phyloP scores from a whole-genome alignment of 1,139 yeast genomes.

The Blastobotrys malaysiensis region DNA sequence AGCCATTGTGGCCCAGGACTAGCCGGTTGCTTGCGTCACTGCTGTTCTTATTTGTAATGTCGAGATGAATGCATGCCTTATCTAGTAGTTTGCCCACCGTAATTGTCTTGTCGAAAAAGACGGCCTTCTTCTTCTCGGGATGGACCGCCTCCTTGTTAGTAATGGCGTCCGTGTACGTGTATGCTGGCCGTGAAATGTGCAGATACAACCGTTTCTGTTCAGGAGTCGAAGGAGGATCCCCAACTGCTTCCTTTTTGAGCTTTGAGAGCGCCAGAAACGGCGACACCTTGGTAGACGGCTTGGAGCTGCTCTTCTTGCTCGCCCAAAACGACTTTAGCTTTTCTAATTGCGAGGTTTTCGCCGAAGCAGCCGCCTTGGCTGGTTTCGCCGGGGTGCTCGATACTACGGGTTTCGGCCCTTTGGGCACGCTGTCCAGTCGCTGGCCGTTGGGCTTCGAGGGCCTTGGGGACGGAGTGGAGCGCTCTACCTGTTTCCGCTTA shows the following conservation, averaged over 20 bases:
- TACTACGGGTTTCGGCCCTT: background rate
- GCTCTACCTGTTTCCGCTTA: constrained; percentile 2
- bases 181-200: constrained; percentile 40
- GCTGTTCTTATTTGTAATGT: constrained; percentile 55
- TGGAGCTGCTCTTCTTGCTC: constrained; percentile 12
- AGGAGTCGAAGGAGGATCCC: constrained; percentile 54
- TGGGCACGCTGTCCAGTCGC: background rate
- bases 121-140: constrained; percentile 34
- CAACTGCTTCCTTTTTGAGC: constrained; percentile 54
- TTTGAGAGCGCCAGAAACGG: constrained; percentile 36
- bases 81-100: constrained; percentile 78
- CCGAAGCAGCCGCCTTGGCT: background rate
- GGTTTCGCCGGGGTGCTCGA: constrained; percentile 6
- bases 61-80: constrained; percentile 50
- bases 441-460: background rate
- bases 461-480: background rate
- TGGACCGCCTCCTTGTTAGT: constrained; percentile 29
- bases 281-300: constrained; percentile 12
- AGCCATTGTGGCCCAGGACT: constrained; percentile 15
- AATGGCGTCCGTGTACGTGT: constrained; percentile 40
- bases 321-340: constrained; percentile 18
- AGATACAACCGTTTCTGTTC: constrained; percentile 55
- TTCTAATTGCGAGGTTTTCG: constrained; percentile 2
- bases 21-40: constrained; percentile 37
- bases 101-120: constrained; percentile 59